Percentiles rank a stretch among this genome's conserved stretches.
phyloP scores from a whole-genome alignment of 768 basidiomycete genomes.

The Daedaleopsis nitida region DNA sequence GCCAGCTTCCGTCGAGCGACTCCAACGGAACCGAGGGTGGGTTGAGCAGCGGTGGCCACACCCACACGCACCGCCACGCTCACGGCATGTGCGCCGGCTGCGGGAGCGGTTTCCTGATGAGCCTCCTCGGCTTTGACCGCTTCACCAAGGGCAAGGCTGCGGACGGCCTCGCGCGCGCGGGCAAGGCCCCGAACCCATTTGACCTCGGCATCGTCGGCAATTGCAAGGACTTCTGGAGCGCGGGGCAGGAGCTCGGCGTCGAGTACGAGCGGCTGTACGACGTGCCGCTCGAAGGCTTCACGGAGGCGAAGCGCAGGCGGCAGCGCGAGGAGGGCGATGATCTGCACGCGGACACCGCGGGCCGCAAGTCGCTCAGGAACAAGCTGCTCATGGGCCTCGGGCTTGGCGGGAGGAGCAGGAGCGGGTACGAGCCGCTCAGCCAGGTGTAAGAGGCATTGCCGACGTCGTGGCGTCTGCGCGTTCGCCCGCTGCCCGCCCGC shows the following conservation, averaged over 20 bases:
- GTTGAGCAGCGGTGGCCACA: constrained; percentile 37
- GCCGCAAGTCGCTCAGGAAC: constrained; percentile 46
- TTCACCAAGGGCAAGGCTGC: constrained; percentile 92
- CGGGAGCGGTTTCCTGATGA: constrained; percentile 76
- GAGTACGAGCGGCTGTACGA: constrained; percentile 91
- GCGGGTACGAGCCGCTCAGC: constrained; percentile 68
- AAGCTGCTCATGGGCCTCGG: constrained; percentile 60
- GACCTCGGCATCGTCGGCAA: constrained; percentile 78
- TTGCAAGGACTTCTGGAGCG: constrained; percentile 94
- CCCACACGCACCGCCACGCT: constrained; percentile 42
- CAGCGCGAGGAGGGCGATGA: constrained; percentile 62
- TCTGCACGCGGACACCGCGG: constrained; percentile 32
- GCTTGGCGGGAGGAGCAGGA: constrained; percentile 48
- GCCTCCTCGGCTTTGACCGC: constrained; percentile 89
- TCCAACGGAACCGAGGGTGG: constrained; percentile 45
- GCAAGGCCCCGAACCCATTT: constrained; percentile 87
- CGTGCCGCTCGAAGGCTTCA: constrained; percentile 84
- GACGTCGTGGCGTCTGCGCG: not conserved
- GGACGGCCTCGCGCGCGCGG: constrained; percentile 78
- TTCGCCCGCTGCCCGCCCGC: not conserved
- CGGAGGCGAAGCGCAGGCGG: constrained; percentile 65
- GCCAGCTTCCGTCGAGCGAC: constrained; percentile 29
- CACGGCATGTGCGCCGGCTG: constrained; percentile 40
- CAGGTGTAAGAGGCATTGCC: constrained; percentile 37
- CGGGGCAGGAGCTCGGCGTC: constrained; percentile 82